Evolutionary conservation across 306 rosid species (phyloP).

Genomic region (Cicer cuneatum): DNA sequence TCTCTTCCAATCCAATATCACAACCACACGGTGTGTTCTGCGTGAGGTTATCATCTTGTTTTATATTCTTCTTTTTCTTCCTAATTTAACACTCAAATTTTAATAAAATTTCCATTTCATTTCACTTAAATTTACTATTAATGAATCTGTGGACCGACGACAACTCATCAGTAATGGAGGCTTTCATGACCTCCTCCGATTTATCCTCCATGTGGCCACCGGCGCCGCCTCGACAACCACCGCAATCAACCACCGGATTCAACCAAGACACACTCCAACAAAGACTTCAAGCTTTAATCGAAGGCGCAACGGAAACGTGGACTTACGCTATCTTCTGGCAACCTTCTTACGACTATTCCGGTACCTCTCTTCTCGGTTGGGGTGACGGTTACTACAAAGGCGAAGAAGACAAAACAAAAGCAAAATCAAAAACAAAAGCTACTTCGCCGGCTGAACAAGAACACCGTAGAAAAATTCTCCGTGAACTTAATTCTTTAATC

Average conservation of each 20-base stretch:
- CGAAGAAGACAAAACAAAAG: conserved; percentile 65
- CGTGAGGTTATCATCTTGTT: not conserved
- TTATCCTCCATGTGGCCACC: conserved; percentile 70
- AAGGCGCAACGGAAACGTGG: conserved; percentile 75
- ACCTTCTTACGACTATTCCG: conserved; percentile 70
- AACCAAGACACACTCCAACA: conserved; percentile 92
- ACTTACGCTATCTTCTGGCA: conserved; percentile 99
- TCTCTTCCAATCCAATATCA: not conserved
- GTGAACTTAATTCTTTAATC: conserved; percentile 83
- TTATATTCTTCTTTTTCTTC: not conserved
- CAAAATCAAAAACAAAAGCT: conserved; percentile 45
- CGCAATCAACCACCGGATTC: conserved; percentile 46
- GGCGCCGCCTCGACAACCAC: conserved; percentile 41
- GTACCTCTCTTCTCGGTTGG: conserved; percentile 73
- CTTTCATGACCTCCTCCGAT: conserved; percentile 78
- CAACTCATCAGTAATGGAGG: conserved; percentile 88
- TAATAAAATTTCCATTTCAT: not conserved
- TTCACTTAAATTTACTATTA: not conserved
- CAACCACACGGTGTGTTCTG: conserved; percentile 5
- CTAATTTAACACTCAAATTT: conserved; percentile 10
- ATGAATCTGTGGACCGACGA: conserved; percentile 93
- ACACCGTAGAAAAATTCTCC: conserved; percentile 78
- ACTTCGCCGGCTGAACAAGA: conserved; percentile 73
- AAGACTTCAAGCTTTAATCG: conserved; percentile 82
- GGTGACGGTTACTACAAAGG: conserved; percentile 96